Base-by-base conservation (phyloP, 2,329 filamentous ascomycete genomes). In the Cordyceps militaris region DNA sequence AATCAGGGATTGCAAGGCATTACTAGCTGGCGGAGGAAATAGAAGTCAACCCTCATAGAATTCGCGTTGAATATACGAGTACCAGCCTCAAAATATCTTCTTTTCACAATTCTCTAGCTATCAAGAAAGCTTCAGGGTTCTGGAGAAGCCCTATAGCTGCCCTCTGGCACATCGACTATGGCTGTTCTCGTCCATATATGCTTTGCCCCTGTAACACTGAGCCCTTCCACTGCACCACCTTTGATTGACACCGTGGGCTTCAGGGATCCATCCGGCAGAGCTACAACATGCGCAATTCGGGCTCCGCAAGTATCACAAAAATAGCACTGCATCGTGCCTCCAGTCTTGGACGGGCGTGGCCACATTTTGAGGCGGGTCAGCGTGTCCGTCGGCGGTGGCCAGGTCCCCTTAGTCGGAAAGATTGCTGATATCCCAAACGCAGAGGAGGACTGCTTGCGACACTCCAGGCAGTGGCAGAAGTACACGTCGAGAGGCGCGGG, bases 121-220 rank as follows among this genome's bases (percentile, higher is more conserved):
- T 26, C 13, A 1, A n/a, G 3, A 3, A 6, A 21, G 11, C 11
- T 19, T 19, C 32, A 59, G 34, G 54, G 36, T 19, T 52, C 43
- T 11, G 64, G 64, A 3, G 63, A 64, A 23, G 57, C 63, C 23
- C 57, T 59, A 34, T 65, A 61, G n/a, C 67, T 67, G 0, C 66
- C 75, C 2, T 68, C 66, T 0, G 78, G 75, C 7, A 80, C 71
- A 32, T 69, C 66, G 11, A 80, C 67, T 10, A 78, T 73, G 0
- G 78, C 77, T 11, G 71, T 71, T 50, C 68, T 66, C 3, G 73
- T 73, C 59, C 70, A 81, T 19, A 80, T 80, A 57, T 81, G 78
- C 57, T 65, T 70, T 1, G 69, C 74, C 0, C 63, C 65, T 1
- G 69, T 63, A 67, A 75, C 74, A 30, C 70, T 67, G 30, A 80